Conservation (phyloP, 805 yeast genomes). For the Saccharomyces kudriavzevii region DNA sequence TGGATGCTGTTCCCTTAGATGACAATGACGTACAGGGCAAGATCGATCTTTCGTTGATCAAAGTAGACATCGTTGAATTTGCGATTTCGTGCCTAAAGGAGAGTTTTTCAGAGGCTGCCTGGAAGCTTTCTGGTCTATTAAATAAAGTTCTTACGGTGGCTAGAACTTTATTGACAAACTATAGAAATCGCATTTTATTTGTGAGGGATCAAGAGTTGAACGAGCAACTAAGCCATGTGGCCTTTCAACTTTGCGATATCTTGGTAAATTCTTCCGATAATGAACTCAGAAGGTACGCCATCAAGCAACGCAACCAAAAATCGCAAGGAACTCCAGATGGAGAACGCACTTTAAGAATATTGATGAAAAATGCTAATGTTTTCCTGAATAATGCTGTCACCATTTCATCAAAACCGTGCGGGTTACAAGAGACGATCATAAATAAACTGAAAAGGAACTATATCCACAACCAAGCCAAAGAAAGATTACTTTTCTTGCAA, state of each 20-base stretch:
- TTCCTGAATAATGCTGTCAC: slow-evolving; percentile 17
- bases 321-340: not conserved
- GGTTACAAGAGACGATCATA: slow-evolving; percentile 23
- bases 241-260: slow-evolving; percentile 23
- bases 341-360: slow-evolving; percentile 8
- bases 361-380: slow-evolving; percentile 21
- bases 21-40: not conserved
- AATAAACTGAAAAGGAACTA: slow-evolving; percentile 27
- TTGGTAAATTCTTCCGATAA: slow-evolving; percentile 19
- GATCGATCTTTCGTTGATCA: slow-evolving; percentile 10
- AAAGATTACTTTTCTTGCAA: slow-evolving; percentile 12
- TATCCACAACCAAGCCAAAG: slow-evolving; percentile 19
- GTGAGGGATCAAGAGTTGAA: slow-evolving; percentile 7
- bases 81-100: slow-evolving; percentile 10
- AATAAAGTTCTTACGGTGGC: slow-evolving; percentile 12
- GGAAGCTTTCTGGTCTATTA: slow-evolving; percentile 18
- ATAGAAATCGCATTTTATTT: slow-evolving; percentile 8
- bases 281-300: slow-evolving; percentile 17
- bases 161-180: slow-evolving; percentile 9
- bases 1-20: not conserved
- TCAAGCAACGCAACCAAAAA: slow-evolving; percentile 7
- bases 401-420: slow-evolving; percentile 25
- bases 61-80: slow-evolving; percentile 15
- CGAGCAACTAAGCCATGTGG: slow-evolving; percentile 17
- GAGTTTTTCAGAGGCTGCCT: slow-evolving; percentile 3